Percentiles rank a stretch among this genome's conserved stretches.
Conservation (phyloP, 2,329 filamentous ascomycete genomes). For the Blumeriella jaapii region DNA sequence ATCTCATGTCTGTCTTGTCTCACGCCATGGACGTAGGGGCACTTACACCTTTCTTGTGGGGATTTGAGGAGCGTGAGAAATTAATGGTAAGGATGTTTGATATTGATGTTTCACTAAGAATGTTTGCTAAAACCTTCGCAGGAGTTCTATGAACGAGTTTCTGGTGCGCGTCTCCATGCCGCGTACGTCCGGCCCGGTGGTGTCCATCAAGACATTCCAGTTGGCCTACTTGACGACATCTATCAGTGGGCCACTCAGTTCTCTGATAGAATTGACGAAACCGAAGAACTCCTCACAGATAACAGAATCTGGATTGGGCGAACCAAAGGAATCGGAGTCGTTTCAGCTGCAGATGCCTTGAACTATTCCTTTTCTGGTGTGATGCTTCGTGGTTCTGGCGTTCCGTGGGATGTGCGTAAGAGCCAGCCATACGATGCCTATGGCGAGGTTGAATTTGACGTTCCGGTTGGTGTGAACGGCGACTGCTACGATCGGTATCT, state of each 20-base stretch:
- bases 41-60: constrained; percentile 96
- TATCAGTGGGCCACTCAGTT: constrained; percentile 99
- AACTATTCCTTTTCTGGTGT: constrained; percentile 96
- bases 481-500: constrained; percentile 99
- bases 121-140: constrained; percentile 30
- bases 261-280: constrained; percentile 95
- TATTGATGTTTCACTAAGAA: constrained; percentile 9
- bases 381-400: constrained; percentile 93
- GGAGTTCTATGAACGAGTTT: constrained; percentile 99
- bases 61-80: constrained; percentile 99
- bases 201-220: constrained; percentile 87
- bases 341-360: constrained; percentile 84
- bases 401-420: constrained; percentile 95
- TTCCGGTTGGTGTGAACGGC: constrained; percentile 90
- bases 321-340: constrained; percentile 82
- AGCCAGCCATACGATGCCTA: constrained; percentile 96
- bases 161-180: constrained; percentile 90
- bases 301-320: constrained; percentile 98
- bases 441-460: constrained; percentile 94
- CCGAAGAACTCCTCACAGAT: constrained; percentile 95
- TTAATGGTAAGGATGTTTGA: constrained; percentile 61
- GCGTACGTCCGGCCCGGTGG: constrained; percentile 95
- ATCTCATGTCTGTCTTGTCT: constrained; percentile 93
- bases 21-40: constrained; percentile 99
- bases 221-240: constrained; percentile 94